Conservation (phyloP, 495 filamentous ascomycete genomes). For the Aspergillus sclerotiicarbonarius region DNA sequence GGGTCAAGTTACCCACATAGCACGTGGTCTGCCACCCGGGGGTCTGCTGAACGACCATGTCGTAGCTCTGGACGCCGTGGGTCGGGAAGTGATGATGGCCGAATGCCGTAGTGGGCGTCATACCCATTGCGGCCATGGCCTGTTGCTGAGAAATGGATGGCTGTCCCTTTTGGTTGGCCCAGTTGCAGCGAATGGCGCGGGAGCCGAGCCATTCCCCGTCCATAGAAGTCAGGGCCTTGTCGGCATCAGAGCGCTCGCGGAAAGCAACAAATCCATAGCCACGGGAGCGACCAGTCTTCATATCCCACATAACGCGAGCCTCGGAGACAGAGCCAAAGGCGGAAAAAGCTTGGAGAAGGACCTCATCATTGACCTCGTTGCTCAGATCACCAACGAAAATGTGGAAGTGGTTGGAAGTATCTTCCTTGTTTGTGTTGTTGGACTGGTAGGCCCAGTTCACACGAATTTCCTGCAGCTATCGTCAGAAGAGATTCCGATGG, state of each 20-base stretch:
- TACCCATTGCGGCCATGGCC: constrained; percentile 95
- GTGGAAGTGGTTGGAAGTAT: constrained; percentile 98
- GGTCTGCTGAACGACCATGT: constrained; percentile 97
- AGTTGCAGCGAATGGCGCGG: constrained; percentile 98
- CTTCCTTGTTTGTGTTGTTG: constrained; percentile 91
- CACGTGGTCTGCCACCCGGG: constrained; percentile 98
- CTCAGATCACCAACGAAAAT: constrained; percentile 98
- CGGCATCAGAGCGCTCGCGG: constrained; percentile 88
- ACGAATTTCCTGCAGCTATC: constrained; percentile 76
- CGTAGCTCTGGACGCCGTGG: constrained; percentile 93
- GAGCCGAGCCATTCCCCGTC: constrained; percentile 99
- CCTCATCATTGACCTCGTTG: constrained; percentile 98
- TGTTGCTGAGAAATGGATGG: constrained; percentile 97
- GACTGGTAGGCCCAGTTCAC: constrained; percentile 99
- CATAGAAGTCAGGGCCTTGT: constrained; percentile 96
- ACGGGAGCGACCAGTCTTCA: constrained; percentile 98
- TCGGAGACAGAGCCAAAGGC: constrained; percentile 98
- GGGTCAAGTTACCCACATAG: constrained; percentile 97
- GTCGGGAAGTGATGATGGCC: constrained; percentile 98
- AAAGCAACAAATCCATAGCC: constrained; percentile 99
- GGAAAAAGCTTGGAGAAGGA: constrained; percentile 91
- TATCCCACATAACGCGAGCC: constrained; percentile 99
- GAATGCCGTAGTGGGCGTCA: constrained; percentile 95
- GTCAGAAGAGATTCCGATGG: constrained; percentile 14
- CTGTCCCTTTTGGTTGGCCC: constrained; percentile 99